Percentiles rank a stretch among this genome's conserved stretches.
phyloP scores from a whole-genome alignment of 768 basidiomycete genomes.

The Suillus weaverae region DNA sequence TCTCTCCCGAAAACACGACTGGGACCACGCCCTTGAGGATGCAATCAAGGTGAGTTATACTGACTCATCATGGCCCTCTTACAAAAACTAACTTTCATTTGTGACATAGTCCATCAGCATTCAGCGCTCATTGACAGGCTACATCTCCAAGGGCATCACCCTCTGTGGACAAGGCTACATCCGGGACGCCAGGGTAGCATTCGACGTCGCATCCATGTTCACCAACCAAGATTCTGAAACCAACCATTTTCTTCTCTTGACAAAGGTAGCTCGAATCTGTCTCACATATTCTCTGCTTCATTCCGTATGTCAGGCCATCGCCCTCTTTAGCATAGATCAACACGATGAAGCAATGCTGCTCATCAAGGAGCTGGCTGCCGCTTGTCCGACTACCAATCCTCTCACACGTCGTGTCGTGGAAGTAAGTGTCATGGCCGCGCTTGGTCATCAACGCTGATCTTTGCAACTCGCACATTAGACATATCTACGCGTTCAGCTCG shows the following conservation, averaged over 20 bases:
- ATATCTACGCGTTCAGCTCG: not conserved
- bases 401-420: not conserved
- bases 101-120: not conserved
- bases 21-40: too few relatives aligned
- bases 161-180: not conserved
- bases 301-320: not conserved
- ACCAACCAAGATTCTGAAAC: not conserved
- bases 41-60: too few relatives aligned
- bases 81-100: not conserved
- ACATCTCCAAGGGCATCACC: not conserved
- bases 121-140: not conserved
- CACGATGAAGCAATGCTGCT: not conserved
- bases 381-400: not conserved
- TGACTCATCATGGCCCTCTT: not conserved
- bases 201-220: not conserved
- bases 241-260: not conserved
- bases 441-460: not conserved
- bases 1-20: too few relatives aligned
- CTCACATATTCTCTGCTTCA: not conserved
- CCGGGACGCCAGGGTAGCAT: not conserved
- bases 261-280: not conserved
- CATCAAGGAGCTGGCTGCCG: not conserved
- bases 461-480: not conserved
- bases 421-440: not conserved
- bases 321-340: not conserved